Evolutionary conservation across 371 early-diverging fungal species (phyloP).

Genomic region (Fennellomyces sp.): DNA sequence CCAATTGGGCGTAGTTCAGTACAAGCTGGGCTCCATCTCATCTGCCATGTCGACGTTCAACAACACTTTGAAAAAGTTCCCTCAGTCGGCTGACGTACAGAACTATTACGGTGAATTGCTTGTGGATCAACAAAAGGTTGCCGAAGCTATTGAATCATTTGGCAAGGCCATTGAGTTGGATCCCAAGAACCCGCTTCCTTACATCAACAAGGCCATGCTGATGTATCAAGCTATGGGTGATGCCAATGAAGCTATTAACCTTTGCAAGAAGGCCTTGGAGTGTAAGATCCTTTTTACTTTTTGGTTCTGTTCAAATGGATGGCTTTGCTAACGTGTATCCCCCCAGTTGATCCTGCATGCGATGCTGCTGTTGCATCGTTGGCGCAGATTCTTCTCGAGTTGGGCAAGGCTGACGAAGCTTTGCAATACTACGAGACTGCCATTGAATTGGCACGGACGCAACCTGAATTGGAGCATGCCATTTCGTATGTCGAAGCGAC

Average conservation of each 20-base stretch:
- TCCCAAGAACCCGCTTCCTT: conserved; percentile 83
- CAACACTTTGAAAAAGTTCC: conserved; percentile 79
- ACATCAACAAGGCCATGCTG: conserved; percentile 94
- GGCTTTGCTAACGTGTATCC: background rate
- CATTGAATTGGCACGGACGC: conserved; percentile 84
- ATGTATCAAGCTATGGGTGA: conserved; percentile 84
- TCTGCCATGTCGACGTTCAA: conserved; percentile 83
- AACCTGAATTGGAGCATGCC: conserved; percentile 87
- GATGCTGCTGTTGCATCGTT: conserved; percentile 95
- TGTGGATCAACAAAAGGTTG: conserved; percentile 82
- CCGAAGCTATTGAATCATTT: conserved; percentile 77
- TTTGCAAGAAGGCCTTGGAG: conserved; percentile 84
- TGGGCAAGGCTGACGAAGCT: conserved; percentile 86
- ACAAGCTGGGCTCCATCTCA: conserved; percentile 79
- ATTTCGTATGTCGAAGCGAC: conserved; percentile 76
- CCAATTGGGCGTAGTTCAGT: conserved; percentile 91
- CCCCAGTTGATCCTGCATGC: conserved; percentile 84
- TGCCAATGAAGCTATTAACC: conserved; percentile 67
- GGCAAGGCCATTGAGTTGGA: conserved; percentile 77
- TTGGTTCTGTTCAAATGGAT: background rate
- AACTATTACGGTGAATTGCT: conserved; percentile 97
- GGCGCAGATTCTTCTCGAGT: conserved; percentile 86
- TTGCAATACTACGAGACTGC: conserved; percentile 83
- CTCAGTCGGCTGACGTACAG: conserved; percentile 84
- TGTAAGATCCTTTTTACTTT: conserved; percentile 27